Evolutionary conservation across 352 stramenopile species (phyloP).

Genomic region (Phytophthora aleatoria): DNA sequence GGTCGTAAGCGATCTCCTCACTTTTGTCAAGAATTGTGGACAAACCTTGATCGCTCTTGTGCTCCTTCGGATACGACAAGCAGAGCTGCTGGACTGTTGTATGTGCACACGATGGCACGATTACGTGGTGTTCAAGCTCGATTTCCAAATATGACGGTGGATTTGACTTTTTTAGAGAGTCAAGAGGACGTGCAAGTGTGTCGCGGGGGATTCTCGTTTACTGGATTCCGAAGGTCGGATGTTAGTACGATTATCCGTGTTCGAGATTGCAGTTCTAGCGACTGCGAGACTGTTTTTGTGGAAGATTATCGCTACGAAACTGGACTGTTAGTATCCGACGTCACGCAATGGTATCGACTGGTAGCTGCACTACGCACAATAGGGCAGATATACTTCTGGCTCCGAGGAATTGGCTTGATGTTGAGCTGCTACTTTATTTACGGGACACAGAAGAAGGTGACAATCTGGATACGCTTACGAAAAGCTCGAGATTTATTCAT

Average conservation of each 20-base stretch:
- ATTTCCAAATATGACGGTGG: conserved; percentile 17
- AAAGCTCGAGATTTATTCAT: conserved; percentile 35
- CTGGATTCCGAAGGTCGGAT: conserved; percentile 26
- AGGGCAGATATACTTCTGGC: conserved; percentile 49
- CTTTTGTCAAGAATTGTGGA: conserved; percentile 36
- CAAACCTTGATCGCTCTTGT: conserved; percentile 27
- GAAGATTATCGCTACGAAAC: conserved; percentile 53
- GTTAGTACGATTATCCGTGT: conserved; percentile 32
- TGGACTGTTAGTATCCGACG: conserved; percentile 23
- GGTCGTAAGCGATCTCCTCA: background rate
- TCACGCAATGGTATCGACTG: conserved; percentile 33
- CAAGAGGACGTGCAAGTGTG: conserved; percentile 30
- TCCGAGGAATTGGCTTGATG: conserved; percentile 34
- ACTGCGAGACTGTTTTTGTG: conserved; percentile 42
- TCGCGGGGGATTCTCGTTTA: background rate
- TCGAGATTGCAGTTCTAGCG: conserved; percentile 16
- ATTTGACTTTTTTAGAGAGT: conserved; percentile 33
- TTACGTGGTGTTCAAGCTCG: conserved; percentile 9
- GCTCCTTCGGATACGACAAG: conserved; percentile 1
- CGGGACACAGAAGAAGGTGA: background rate
- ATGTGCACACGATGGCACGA: conserved; percentile 19
- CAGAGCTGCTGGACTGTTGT: conserved; percentile 10
- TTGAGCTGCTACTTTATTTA: conserved; percentile 28
- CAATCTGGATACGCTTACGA: background rate
- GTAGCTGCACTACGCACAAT: conserved; percentile 27